A percentile compares a stretch with the other conserved stretches of the same genome.
Conservation (phyloP, 345 rosid genomes). For the Barbarea vulgaris region DNA sequence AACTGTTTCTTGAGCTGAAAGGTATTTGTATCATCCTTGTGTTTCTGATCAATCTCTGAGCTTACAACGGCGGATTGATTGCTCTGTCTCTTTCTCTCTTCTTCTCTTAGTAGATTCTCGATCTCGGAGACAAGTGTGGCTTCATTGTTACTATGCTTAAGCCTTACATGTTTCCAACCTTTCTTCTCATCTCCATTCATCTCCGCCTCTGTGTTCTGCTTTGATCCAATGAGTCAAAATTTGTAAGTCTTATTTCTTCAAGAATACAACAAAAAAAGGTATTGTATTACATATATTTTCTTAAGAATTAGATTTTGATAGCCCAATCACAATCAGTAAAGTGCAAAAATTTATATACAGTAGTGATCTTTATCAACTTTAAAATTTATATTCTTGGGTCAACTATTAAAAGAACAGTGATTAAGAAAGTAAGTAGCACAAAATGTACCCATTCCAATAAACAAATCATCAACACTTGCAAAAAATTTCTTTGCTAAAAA, state of each 20-base stretch:
- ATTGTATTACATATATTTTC: background rate
- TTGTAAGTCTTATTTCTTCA: constrained; percentile 22
- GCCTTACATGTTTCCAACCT: constrained; percentile 42
- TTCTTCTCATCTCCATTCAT: constrained; percentile 36
- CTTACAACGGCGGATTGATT: constrained; percentile 2
- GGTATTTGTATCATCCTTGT: constrained; percentile 36
- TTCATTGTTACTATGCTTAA: constrained; percentile 39
- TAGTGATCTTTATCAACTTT: background rate
- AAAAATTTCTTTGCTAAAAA: too few species aligned
- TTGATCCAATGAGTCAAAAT: constrained; percentile 31
- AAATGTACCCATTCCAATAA: too few species aligned
- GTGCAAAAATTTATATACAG: background rate
- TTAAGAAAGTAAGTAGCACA: background rate
- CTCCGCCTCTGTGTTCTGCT: constrained; percentile 40
- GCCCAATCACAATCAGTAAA: background rate
- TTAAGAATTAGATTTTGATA: constrained; percentile 13
- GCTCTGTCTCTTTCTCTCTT: constrained; percentile 38
- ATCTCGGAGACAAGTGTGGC: constrained; percentile 42
- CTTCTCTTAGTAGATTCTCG: constrained; percentile 38
- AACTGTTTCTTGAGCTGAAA: constrained; percentile 41
- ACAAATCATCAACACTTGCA: too few species aligned
- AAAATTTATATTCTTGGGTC: background rate
- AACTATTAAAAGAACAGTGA: background rate
- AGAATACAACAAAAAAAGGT: background rate
- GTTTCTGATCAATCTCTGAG: constrained; percentile 36